Percentiles rank a stretch among this genome's conserved stretches.
phyloP scores from a whole-genome alignment of 2,329 filamentous ascomycete genomes.

The Xylariomycetidae sp. region DNA sequence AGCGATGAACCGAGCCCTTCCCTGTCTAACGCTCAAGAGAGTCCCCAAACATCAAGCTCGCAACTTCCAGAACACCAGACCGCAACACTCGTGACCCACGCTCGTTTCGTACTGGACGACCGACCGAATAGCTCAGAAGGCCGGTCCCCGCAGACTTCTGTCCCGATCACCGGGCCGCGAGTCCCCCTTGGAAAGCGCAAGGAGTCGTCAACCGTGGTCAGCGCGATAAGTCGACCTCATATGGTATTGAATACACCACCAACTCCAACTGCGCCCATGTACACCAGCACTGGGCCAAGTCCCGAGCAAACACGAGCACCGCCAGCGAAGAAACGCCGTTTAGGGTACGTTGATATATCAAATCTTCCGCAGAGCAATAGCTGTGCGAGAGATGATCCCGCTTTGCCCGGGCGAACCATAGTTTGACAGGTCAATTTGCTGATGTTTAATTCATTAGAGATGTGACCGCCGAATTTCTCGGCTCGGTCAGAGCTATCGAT shows the following conservation, averaged over 20 bases:
- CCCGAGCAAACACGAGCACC: too few relatives aligned
- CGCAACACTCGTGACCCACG: slow-evolving; percentile 15
- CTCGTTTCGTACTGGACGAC: slow-evolving; percentile 21
- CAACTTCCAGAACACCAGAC: slow-evolving; percentile 24
- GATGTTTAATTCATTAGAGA: slow-evolving; percentile 11
- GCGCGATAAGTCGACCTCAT: slow-evolving; percentile 9
- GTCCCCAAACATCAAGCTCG: slow-evolving; percentile 25
- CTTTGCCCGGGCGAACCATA: too few relatives aligned
- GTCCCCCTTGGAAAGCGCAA: slow-evolving; percentile 9
- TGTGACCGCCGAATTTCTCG: slow-evolving; percentile 13
- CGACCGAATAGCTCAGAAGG: slow-evolving; percentile 6
- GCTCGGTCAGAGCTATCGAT: slow-evolving; percentile 7
- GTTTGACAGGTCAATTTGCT: background rate
- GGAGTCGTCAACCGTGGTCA: slow-evolving; percentile 6
- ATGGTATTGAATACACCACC: slow-evolving; percentile 22
- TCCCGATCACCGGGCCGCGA: too few relatives aligned
- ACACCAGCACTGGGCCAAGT: slow-evolving; percentile 6
- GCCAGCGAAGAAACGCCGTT: slow-evolving; percentile 23
- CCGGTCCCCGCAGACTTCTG: too few relatives aligned
- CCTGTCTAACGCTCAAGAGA: slow-evolving; percentile 29
- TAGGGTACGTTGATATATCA: slow-evolving; percentile 16
- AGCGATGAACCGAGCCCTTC: slow-evolving; percentile 56
- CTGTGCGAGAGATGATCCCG: too few relatives aligned
- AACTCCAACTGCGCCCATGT: slow-evolving; percentile 12
- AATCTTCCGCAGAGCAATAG: background rate